Conservation (phyloP, 164 flowering plant genomes). For the Magnolia changhungtana region DNA sequence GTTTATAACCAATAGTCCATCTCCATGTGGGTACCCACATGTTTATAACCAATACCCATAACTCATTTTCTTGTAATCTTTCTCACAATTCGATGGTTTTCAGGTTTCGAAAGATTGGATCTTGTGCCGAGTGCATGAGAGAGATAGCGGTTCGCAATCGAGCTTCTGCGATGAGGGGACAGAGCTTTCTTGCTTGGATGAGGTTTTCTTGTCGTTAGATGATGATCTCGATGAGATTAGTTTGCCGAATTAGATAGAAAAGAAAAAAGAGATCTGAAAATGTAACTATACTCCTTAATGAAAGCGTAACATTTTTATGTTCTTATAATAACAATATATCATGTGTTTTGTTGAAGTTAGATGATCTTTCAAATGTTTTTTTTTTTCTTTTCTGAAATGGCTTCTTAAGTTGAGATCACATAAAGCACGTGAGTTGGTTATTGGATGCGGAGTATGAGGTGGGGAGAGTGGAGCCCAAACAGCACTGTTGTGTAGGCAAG, state of each 20-base stretch:
- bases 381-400: not conserved
- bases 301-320: conserved; percentile 4
- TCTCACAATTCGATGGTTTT: not conserved
- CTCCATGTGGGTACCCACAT: not conserved
- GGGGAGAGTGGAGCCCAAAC: conserved; percentile 44
- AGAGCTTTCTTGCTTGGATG: conserved; percentile 78
- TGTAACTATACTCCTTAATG: not conserved
- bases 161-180: conserved; percentile 37
- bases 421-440: conserved; percentile 26
- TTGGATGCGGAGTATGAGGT: conserved; percentile 11
- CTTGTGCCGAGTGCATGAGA: conserved; percentile 62
- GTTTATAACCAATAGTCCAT: not conserved
- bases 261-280: not conserved
- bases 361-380: not conserved
- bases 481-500: conserved; percentile 30
- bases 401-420: not conserved
- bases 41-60: not conserved
- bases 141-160: conserved; percentile 18
- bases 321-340: not conserved
- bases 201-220: conserved; percentile 74
- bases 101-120: conserved; percentile 68
- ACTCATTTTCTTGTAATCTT: not conserved
- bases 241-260: conserved; percentile 39
- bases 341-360: no score
- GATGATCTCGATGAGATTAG: conserved; percentile 84